phyloP scores from a whole-genome alignment of 2,329 filamentous ascomycete genomes.

The Clarireedia sp. region DNA sequence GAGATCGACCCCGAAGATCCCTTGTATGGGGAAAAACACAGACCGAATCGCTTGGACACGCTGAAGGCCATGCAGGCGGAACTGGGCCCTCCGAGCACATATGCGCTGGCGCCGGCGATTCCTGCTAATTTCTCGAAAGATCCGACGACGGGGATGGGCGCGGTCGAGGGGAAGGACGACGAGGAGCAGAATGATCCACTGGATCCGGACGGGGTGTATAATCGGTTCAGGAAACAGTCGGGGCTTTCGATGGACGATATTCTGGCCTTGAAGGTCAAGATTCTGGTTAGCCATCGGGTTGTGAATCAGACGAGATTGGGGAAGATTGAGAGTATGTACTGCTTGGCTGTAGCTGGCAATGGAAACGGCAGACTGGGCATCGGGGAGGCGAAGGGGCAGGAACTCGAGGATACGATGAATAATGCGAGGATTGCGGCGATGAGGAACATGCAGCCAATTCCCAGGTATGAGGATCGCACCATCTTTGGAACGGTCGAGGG shows the following conservation, averaged over 20 bases:
- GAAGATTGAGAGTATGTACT: conserved; percentile 73
- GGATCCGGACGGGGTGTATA: conserved; percentile 30
- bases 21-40: conserved; percentile 2
- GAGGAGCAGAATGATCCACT: conserved; percentile 20
- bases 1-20: conserved; percentile 13
- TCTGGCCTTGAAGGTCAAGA: conserved; percentile 55
- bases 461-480: conserved; percentile 83
- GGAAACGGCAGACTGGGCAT: conserved; percentile 77
- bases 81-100: conserved; percentile 16
- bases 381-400: conserved; percentile 81
- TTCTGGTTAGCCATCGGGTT: conserved; percentile 65
- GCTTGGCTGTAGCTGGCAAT: conserved; percentile 79
- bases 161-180: conserved; percentile 11
- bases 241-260: conserved; percentile 47
- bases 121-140: conserved; percentile 18
- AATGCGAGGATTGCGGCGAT: conserved; percentile 79
- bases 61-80: conserved; percentile 19
- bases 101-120: conserved; percentile 21
- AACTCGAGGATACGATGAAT: conserved; percentile 55
- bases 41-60: conserved; percentile 16
- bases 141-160: conserved; percentile 4
- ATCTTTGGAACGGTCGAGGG: conserved; percentile 77
- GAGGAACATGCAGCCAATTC: conserved; percentile 86
- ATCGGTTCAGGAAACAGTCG: conserved; percentile 38
- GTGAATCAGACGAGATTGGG: conserved; percentile 93